These are phyloP conservation scores for Naganishia liquefaciens DNA, from an alignment of 1,284 basidiomycete species.

Conservation along the genomic window DNA sequence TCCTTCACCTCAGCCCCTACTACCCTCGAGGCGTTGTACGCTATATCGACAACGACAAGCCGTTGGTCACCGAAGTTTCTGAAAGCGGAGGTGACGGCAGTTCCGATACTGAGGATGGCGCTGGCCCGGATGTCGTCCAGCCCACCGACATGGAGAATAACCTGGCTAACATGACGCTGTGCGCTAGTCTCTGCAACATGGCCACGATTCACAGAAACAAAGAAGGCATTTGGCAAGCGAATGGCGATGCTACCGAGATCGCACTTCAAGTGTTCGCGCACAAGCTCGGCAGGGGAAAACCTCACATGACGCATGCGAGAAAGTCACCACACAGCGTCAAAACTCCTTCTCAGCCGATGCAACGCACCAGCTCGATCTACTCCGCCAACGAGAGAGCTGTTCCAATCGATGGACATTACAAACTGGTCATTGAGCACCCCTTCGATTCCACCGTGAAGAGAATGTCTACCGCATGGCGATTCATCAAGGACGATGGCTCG, in stretches of 20 bases:
- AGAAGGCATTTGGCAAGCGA: slow-evolving; percentile 64
- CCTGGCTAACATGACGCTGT: slow-evolving; percentile 54
- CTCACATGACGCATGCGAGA: slow-evolving; percentile 45
- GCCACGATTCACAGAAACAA: slow-evolving; percentile 53
- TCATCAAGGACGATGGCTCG: slow-evolving; percentile 38
- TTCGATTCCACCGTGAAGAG: slow-evolving; percentile 67
- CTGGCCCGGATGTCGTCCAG: slow-evolving; percentile 39
- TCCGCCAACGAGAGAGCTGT: slow-evolving; percentile 35
- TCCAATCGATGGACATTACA: slow-evolving; percentile 46
- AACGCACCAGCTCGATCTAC: slow-evolving; percentile 34
- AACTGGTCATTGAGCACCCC: slow-evolving; percentile 58
- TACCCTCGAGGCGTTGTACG: slow-evolving; percentile 53
- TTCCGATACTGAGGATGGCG: slow-evolving; percentile 38
- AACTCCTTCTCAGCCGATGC: slow-evolving; percentile 14
- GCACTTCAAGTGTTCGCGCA: slow-evolving; percentile 67
- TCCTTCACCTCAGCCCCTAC: slow-evolving; percentile 43
- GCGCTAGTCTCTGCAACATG: slow-evolving; percentile 57
- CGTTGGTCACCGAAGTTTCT: slow-evolving; percentile 26
- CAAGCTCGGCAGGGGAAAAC: slow-evolving; percentile 56
- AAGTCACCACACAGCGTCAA: neutral
- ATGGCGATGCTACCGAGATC: slow-evolving; percentile 69
- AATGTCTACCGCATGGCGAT: slow-evolving; percentile 60
- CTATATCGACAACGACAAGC: slow-evolving; percentile 37
- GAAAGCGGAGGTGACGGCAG: slow-evolving; percentile 42
- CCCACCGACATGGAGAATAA: slow-evolving; percentile 45